Base-by-base conservation (phyloP, 2,329 filamentous ascomycete species). In the Alternaria conjuncta region DNA sequence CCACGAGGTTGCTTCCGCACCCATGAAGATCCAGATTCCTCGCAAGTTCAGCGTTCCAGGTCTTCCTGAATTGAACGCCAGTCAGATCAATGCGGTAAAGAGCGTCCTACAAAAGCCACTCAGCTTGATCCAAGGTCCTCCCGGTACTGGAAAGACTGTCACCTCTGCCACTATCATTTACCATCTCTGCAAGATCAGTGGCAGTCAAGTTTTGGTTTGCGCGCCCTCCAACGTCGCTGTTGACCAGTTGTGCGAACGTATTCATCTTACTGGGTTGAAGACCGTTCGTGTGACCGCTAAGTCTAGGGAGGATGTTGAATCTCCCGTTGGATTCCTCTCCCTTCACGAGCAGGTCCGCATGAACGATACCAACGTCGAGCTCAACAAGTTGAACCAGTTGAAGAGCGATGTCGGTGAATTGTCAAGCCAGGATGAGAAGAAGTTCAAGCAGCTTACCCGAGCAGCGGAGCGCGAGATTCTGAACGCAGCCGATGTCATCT, bases 131-230 rank as follows among this genome's bases (percentile, higher is more conserved):
- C 96, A 99, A 80, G 96, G 96, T 0, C 96, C 96, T 64, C 96
- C 96, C 0, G 96, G 96, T 77, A 99, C 96, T 5, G 96, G 96
- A 77, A 99, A 99, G 86, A 99, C 96, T 0, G 96, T 99, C 62
- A 99, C 96, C 15, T 99, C 96, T 36, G 96, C 96, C 32, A 99
- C 96, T 2, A 97, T 99, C 79, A 99, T 99, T 78, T 98, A 97
- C 77, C 96, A 99, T 78, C 86, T 99, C 62, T 93, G 94, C 70
- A 98, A 97, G 83, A 92, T 96, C 81, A 98, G 94, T 72, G 94
- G 92, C 67, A 94, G 94, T 57, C 96, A 97, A 76, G 95, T 99
- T 5, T 86, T 99, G 36, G 96, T 99, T 49, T 99, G 96, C 75
- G 96, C 96, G 15, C 96, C 96, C 1, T 99, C 96, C 54, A 99